Percentiles rank a stretch among this genome's conserved stretches.
Conservation (phyloP, 345 rosid genomes). For the Pseudoturritis turrita region DNA sequence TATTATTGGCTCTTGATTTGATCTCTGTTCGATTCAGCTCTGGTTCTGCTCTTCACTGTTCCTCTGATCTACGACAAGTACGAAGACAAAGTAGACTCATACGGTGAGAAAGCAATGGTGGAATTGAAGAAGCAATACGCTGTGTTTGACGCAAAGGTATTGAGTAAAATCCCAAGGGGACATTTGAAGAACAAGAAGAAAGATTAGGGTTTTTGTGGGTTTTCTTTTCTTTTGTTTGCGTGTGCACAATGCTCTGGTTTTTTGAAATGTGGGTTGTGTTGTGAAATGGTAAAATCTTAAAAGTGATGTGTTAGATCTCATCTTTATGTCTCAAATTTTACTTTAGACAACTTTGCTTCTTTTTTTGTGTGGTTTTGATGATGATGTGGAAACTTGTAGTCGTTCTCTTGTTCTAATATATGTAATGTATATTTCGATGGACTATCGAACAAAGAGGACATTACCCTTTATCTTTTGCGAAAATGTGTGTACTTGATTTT, state of each 20-base stretch:
- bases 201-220: conserved; percentile 32
- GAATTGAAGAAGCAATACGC: conserved; percentile 81
- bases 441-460: no score
- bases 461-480: no score
- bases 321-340: neutral
- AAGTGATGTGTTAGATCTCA: neutral
- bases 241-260: conserved; percentile 4
- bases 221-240: neutral
- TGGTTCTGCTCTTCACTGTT: conserved; percentile 69
- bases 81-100: conserved; percentile 70
- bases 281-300: conserved; percentile 17
- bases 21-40: conserved; percentile 35
- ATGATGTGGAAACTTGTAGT: neutral
- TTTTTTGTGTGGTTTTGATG: neutral
- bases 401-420: neutral
- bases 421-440: neutral
- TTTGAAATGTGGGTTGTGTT: conserved; percentile 8
- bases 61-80: conserved; percentile 91
- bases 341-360: neutral
- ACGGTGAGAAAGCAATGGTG: conserved; percentile 62
- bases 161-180: conserved; percentile 71
- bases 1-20: neutral
- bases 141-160: conserved; percentile 58
- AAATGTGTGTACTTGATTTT: no score
- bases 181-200: conserved; percentile 59